These are phyloP conservation scores for Astrephomene gubernaculifera DNA, from an alignment of 139 green algal genomes.

Conservation along the genomic window DNA sequence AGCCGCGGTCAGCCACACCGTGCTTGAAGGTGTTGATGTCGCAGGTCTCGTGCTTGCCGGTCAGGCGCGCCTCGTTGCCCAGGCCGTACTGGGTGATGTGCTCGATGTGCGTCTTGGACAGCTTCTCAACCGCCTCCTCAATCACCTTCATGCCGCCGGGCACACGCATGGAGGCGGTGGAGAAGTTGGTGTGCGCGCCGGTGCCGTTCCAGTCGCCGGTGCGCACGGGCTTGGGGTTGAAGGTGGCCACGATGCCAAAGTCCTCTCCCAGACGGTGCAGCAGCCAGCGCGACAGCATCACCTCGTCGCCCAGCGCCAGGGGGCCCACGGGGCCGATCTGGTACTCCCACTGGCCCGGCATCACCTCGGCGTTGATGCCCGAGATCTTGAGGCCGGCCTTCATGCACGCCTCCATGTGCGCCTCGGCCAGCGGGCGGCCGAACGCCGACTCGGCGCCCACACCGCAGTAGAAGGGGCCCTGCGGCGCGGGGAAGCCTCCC, in stretches of 20 bases:
- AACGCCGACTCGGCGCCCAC: conserved; percentile 85
- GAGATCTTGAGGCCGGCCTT: conserved; percentile 84
- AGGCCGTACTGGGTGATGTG: conserved; percentile 92
- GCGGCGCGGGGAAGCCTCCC: conserved; percentile 87
- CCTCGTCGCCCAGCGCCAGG: conserved; percentile 85
- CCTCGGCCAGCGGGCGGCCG: conserved; percentile 87
- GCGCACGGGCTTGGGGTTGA: conserved; percentile 91
- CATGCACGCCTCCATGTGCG: conserved; percentile 90
- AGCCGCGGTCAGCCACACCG: conserved; percentile 88
- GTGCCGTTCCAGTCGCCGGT: conserved; percentile 91
- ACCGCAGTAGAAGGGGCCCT: conserved; percentile 94
- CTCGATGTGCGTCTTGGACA: conserved; percentile 86
- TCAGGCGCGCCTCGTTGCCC: conserved; percentile 90
- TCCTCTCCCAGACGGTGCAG: conserved; percentile 86
- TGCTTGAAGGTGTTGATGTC: conserved; percentile 87
- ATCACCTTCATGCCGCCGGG: conserved; percentile 88
- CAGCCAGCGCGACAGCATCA: conserved; percentile 85
- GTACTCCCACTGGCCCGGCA: conserved; percentile 96
- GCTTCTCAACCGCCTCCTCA: conserved; percentile 82
- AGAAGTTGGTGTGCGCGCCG: conserved; percentile 95
- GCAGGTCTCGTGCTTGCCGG: conserved; percentile 91
- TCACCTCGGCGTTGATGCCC: conserved; percentile 93
- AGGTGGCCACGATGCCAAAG: conserved; percentile 81
- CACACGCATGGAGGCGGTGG: conserved; percentile 85
- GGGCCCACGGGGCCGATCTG: conserved; percentile 89